These are phyloP conservation scores for Calonectria henricotiae DNA, from an alignment of 2,329 filamentous ascomycete species.

Conservation along the genomic window DNA sequence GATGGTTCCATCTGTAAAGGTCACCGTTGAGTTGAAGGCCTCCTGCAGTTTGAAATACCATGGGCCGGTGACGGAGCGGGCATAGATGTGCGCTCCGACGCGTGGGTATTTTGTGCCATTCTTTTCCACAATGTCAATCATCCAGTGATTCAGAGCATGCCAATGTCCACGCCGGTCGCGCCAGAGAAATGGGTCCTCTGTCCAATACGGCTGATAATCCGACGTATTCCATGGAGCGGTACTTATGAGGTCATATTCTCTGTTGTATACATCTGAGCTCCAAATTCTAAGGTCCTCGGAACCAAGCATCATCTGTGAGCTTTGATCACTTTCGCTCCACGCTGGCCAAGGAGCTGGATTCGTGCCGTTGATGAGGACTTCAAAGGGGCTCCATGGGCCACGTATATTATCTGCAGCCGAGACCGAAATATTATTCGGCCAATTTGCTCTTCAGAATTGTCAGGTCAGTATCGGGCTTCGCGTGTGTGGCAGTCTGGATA, in stretches of 20 bases:
- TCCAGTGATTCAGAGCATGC: conserved; percentile 9
- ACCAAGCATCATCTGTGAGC: background rate
- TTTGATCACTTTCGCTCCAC: background rate
- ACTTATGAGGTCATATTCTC: background rate
- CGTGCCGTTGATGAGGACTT: conserved; percentile 51
- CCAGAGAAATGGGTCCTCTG: conserved; percentile 11
- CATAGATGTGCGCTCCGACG: conserved; percentile 16
- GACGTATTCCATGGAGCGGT: conserved; percentile 3
- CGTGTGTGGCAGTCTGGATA: too few relatives aligned
- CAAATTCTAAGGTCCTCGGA: conserved; percentile 3
- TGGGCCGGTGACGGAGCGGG: background rate
- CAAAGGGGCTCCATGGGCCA: conserved; percentile 41
- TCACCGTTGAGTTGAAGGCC: conserved; percentile 6
- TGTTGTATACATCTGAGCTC: background rate
- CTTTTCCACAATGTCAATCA: conserved; percentile 16
- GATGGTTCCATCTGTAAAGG: background rate
- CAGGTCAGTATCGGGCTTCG: background rate
- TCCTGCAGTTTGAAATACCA: conserved; percentile 13
- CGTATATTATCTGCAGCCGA: conserved; percentile 41
- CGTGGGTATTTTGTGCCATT: conserved; percentile 8
- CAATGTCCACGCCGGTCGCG: conserved; percentile 2
- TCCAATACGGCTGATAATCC: conserved; percentile 10
- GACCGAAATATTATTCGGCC: conserved; percentile 50
- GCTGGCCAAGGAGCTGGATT: conserved; percentile 53
- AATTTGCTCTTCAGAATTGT: background rate